phyloP scores from a whole-genome alignment of 495 filamentous ascomycete genomes.

The Talaromyces liani region DNA sequence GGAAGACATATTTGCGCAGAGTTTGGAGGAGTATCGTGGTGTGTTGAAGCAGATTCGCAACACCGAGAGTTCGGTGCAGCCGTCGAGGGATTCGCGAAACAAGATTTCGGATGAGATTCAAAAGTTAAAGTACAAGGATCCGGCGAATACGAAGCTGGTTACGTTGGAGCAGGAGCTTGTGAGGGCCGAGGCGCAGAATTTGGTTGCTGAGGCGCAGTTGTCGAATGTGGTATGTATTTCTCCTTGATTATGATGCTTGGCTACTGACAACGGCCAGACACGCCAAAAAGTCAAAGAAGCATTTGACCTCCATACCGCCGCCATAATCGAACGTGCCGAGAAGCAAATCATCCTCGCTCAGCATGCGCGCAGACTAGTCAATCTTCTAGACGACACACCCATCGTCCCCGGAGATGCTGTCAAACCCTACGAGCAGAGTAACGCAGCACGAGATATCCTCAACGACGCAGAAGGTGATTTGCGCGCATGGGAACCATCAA shows the following conservation, averaged over 20 bases:
- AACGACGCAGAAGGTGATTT: conserved; percentile 90
- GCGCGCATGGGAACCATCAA: conserved; percentile 58
- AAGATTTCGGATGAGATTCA: conserved; percentile 88
- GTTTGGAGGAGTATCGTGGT: conserved; percentile 72
- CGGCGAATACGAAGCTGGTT: conserved; percentile 63
- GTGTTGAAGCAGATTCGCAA: conserved; percentile 86
- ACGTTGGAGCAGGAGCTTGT: conserved; percentile 94
- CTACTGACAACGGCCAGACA: conserved; percentile 44
- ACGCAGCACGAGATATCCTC: conserved; percentile 71
- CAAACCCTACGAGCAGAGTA: conserved; percentile 52
- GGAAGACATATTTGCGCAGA: conserved; percentile 80
- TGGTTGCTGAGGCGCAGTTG: conserved; percentile 95
- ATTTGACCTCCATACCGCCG: conserved; percentile 77
- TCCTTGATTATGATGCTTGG: neutral
- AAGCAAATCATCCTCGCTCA: conserved; percentile 91
- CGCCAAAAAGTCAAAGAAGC: conserved; percentile 91
- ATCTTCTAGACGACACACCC: conserved; percentile 85
- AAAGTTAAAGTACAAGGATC: conserved; percentile 83
- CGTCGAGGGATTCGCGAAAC: conserved; percentile 71
- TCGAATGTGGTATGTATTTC: conserved; percentile 68
- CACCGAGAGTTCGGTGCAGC: conserved; percentile 88
- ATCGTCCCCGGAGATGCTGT: conserved; percentile 79
- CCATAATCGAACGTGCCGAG: conserved; percentile 88
- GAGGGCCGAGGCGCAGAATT: conserved; percentile 84
- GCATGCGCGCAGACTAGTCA: conserved; percentile 76